These are phyloP conservation scores for Arthrobotrys musiformis DNA, from an alignment of 2,329 filamentous ascomycete genomes.

Conservation along the genomic window DNA sequence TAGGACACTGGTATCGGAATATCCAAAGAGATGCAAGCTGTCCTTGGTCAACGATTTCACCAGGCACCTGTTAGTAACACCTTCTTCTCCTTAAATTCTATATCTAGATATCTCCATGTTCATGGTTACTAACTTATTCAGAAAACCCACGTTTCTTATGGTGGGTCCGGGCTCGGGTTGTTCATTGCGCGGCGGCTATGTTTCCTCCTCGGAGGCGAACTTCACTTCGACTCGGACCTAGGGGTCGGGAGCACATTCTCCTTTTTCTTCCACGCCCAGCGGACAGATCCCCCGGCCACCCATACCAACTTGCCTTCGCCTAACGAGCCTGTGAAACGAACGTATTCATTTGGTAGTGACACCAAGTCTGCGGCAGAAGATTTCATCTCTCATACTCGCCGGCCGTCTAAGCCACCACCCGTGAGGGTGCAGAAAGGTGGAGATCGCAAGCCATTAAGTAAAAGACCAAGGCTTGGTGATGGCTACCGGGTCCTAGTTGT, in stretches of 20 bases:
- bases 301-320: neutral
- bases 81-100: neutral
- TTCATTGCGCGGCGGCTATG: conserved; percentile 81
- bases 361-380: conserved; percentile 12
- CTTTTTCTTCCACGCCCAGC: conserved; percentile 75
- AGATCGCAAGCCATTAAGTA: neutral
- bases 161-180: conserved; percentile 75
- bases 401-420: conserved; percentile 34
- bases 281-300: conserved; percentile 60
- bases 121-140: neutral
- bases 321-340: conserved; percentile 12
- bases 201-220: conserved; percentile 80
- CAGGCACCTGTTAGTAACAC: conserved; percentile 56
- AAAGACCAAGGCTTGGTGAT: conserved; percentile 30
- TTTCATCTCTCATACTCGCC: conserved; percentile 3
- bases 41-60: conserved; percentile 58
- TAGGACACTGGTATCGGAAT: conserved; percentile 59
- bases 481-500: conserved; percentile 70
- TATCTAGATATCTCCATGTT: neutral
- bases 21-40: conserved; percentile 56
- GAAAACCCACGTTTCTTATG: conserved; percentile 76
- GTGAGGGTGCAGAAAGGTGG: conserved; percentile 11
- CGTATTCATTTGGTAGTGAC: conserved; percentile 44
- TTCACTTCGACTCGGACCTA: conserved; percentile 75
- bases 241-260: conserved; percentile 79